Conservation (phyloP, 306 rosid genomes). For the Delonix regia region DNA sequence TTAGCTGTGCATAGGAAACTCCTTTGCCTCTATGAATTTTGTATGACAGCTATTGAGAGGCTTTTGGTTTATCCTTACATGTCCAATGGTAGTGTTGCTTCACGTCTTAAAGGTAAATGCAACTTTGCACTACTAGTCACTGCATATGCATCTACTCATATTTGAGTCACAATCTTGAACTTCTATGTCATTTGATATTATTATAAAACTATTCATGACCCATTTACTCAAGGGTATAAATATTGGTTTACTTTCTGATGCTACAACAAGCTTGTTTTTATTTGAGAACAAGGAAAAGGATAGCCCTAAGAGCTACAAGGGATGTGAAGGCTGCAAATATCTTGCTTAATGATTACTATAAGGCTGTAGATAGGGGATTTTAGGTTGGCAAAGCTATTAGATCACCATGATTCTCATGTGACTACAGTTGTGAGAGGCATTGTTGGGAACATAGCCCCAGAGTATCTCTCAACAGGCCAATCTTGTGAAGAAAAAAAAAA, state of each 20-base stretch:
- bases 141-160: neutral
- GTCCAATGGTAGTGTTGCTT: slow-evolving; percentile 97
- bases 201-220: neutral
- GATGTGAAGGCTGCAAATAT: slow-evolving; percentile 98
- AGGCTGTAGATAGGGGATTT: slow-evolving; percentile 97
- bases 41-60: slow-evolving; percentile 82
- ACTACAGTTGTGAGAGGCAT: slow-evolving; percentile 98
- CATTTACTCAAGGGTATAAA: neutral
- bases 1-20: slow-evolving; percentile 92
- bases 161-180: neutral
- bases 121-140: neutral
- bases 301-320: slow-evolving; percentile 92
- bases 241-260: slow-evolving; percentile 16
- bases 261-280: slow-evolving; percentile 74
- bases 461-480: slow-evolving; percentile 97
- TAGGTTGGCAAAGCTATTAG: slow-evolving; percentile 90
- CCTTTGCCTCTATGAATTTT: slow-evolving; percentile 92
- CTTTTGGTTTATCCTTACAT: slow-evolving; percentile 95
- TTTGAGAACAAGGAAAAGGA: slow-evolving; percentile 86
- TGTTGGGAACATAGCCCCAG: slow-evolving; percentile 97
- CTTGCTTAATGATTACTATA: slow-evolving; percentile 83
- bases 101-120: slow-evolving; percentile 83
- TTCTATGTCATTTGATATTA: too few relatives aligned
- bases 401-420: slow-evolving; percentile 93
- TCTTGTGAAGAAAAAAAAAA: slow-evolving; percentile 99